phyloP scores from a whole-genome alignment of 2,329 filamentous ascomycete species.

The Penicillium sp. region DNA sequence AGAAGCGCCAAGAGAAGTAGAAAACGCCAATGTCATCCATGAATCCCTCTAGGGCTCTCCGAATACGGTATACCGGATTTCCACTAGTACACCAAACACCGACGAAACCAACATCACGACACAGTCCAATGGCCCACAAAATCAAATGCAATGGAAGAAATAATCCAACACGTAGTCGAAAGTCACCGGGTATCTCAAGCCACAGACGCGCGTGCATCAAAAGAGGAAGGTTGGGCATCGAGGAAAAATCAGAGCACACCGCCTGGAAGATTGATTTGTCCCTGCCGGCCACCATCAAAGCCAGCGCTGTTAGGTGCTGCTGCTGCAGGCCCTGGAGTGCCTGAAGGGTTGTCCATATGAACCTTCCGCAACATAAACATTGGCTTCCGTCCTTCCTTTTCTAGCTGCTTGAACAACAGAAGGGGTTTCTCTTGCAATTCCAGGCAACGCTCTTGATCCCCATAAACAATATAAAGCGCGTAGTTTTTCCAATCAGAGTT shows the following conservation, averaged over 20 bases:
- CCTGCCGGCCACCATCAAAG: slow-evolving; percentile 22
- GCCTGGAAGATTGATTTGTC: slow-evolving; percentile 28
- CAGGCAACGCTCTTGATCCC: slow-evolving; percentile 91
- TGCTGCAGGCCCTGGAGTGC: slow-evolving; percentile 11
- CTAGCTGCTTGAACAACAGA: slow-evolving; percentile 92
- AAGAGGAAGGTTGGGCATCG: background rate
- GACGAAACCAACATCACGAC: background rate
- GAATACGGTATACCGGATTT: background rate
- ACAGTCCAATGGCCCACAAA: background rate
- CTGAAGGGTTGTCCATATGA: slow-evolving; percentile 34
- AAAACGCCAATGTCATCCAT: slow-evolving; percentile 5
- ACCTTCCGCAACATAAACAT: slow-evolving; percentile 93
- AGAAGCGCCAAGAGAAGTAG: background rate
- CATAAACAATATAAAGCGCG: slow-evolving; percentile 94
- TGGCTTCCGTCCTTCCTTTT: slow-evolving; percentile 93
- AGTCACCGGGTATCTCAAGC: slow-evolving; percentile 12
- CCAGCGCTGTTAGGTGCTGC: slow-evolving; percentile 28
- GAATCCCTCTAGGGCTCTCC: background rate
- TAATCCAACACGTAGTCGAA: background rate
- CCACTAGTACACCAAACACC: slow-evolving; percentile 6
- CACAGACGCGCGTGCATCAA: slow-evolving; percentile 8
- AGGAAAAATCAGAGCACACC: slow-evolving; percentile 22
- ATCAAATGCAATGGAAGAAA: slow-evolving; percentile 2
- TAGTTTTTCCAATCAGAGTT: slow-evolving; percentile 96
- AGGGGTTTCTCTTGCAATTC: slow-evolving; percentile 86